Evolutionary conservation across 495 filamentous ascomycete genomes (phyloP).

Genomic region (Penicillium paxilli): DNA sequence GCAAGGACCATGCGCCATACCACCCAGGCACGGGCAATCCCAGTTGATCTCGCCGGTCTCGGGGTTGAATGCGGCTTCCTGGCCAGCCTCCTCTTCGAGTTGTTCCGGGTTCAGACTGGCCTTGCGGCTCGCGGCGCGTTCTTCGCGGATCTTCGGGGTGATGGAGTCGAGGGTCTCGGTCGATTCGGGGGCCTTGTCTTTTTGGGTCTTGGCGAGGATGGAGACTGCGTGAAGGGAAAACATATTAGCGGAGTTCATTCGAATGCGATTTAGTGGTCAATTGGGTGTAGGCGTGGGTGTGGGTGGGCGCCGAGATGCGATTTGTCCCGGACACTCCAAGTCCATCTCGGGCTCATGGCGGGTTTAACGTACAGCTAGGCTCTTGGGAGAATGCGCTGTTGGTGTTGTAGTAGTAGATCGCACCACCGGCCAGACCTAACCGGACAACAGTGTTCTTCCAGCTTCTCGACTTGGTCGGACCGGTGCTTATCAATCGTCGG

Average conservation of each 20-base stretch:
- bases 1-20: conserved; percentile 96
- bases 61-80: conserved; percentile 92
- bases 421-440: conserved; percentile 72
- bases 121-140: conserved; percentile 22
- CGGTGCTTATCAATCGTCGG: conserved; percentile 72
- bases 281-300: too few species aligned
- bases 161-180: conserved; percentile 48
- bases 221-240: conserved; percentile 28
- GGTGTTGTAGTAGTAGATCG: conserved; percentile 93
- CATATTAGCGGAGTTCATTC: conserved; percentile 4
- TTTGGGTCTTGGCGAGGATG: conserved; percentile 23
- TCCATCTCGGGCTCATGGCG: too few species aligned
- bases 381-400: conserved; percentile 83
- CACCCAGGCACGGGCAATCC: conserved; percentile 97
- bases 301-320: conserved; percentile 7
- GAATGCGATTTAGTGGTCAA: neutral
- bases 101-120: conserved; percentile 44
- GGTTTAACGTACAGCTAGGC: conserved; percentile 69
- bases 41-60: conserved; percentile 99
- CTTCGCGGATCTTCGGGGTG: conserved; percentile 41
- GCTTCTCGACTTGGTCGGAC: conserved; percentile 66
- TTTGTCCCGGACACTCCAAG: neutral
- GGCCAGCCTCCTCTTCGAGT: conserved; percentile 75
- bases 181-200: conserved; percentile 27
- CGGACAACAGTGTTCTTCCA: conserved; percentile 78